Base-by-base conservation (phyloP, 495 filamentous ascomycete species). In the Talaromyces nanjingensis region DNA sequence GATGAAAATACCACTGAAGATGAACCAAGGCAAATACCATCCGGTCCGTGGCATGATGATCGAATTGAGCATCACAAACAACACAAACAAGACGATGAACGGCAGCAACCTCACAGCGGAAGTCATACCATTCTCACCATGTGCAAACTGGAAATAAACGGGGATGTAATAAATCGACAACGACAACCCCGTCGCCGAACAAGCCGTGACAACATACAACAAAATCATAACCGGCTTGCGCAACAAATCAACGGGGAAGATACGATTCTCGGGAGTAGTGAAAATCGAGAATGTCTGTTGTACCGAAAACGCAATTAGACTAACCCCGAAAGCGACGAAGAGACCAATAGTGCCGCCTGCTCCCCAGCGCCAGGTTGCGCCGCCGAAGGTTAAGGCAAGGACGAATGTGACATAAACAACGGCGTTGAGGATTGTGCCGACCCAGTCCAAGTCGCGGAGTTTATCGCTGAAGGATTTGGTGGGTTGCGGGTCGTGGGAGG, bases 231-330 rank as follows among this genome's bases (percentile, higher is more conserved):
- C 75, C 0, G 75, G 77, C 22, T 71, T 69, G 4, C 64, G 65
- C 25, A 87, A 70, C 64, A 85, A 77, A 25, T 86, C 75, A 0
- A 79, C 70, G 0, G 87, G 86, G 66, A 86, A 85, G 25, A 87
- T 72, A 2, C 86, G 81, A 25, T 73, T 70, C 0, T 67, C 61
- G 0, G 61, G 25, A 0, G 77, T 82, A 4, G 85, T 87, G 29
- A 85, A 71, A 53, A 87, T 62, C 12, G 67, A 67, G 64, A 78
- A 85, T 27, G 69, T 68, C 69, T 89, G 85, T 65, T 87, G 83
- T 2, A 83, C 20, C 7, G 68, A 73, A 34, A 81, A 80, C 3
- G 76, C 11, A 49, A 84, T 68, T 33, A 86, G 73, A 6, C 88
- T 64, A 0, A 86, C 74, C 20, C 76, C 83, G 14, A 78, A 81